These are phyloP conservation scores for Scytalidium sp. DNA, from an alignment of 2,329 filamentous ascomycete genomes.

Conservation along the genomic window DNA sequence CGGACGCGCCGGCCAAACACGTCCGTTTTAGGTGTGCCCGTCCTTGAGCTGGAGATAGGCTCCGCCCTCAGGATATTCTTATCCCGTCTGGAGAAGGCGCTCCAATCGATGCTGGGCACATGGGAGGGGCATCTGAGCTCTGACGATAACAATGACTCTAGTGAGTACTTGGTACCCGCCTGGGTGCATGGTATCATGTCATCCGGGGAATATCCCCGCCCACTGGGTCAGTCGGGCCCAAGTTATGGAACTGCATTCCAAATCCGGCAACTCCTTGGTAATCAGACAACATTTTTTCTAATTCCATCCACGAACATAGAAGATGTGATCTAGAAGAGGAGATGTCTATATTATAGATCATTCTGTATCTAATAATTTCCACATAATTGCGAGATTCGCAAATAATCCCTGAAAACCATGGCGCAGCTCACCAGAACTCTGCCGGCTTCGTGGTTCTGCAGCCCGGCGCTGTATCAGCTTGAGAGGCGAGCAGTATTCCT, in stretches of 20 bases:
- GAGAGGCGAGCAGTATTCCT: constrained; percentile 47
- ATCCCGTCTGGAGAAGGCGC: neutral
- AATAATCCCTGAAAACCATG: neutral
- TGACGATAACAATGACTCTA: neutral
- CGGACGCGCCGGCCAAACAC: neutral
- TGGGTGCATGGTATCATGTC: neutral
- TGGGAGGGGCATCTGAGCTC: neutral
- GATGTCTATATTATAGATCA: too few species aligned
- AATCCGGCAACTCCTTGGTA: neutral
- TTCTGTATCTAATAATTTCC: neutral
- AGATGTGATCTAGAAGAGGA: too few species aligned
- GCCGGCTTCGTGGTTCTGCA: constrained; percentile 52
- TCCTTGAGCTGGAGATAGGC: neutral
- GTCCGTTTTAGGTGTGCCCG: neutral
- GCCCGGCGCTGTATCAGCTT: constrained; percentile 43
- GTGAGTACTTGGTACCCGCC: neutral
- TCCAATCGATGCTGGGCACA: neutral
- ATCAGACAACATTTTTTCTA: neutral
- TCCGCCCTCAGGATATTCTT: neutral
- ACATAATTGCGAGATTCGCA: neutral
- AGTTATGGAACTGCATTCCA: constrained; percentile 1
- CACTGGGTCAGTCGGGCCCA: neutral
- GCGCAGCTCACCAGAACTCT: constrained; percentile 34
- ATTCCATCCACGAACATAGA: too few species aligned
- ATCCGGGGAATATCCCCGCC: neutral